Conservation (phyloP, 2,329 filamentous ascomycete species). For the Colletotrichum shisoi region DNA sequence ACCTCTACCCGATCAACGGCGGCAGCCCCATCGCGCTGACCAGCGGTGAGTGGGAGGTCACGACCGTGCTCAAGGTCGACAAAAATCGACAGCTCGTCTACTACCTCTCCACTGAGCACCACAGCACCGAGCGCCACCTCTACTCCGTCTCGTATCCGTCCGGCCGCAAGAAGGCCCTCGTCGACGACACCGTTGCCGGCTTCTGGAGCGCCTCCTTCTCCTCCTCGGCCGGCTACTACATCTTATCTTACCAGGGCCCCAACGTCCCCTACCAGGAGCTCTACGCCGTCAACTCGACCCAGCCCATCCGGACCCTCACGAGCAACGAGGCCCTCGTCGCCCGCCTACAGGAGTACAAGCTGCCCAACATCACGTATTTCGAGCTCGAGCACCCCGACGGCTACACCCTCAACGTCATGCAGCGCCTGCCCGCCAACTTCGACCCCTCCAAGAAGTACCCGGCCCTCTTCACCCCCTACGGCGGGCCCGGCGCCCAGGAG, state of each 20-base stretch:
- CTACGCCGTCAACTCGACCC: conserved; percentile 63
- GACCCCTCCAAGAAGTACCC: conserved; percentile 70
- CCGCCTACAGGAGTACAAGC: conserved; percentile 65
- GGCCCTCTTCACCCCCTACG: conserved; percentile 72
- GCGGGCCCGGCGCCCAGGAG: conserved; percentile 70
- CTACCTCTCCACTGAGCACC: conserved; percentile 70
- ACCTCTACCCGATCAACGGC: conserved; percentile 67
- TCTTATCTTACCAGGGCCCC: conserved; percentile 70
- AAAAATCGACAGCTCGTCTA: conserved; percentile 64
- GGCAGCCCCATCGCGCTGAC: conserved; percentile 67
- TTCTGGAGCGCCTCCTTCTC: conserved; percentile 73
- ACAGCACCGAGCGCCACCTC: conserved; percentile 72
- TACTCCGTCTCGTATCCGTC: conserved; percentile 70
- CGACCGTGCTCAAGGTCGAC: conserved; percentile 67
- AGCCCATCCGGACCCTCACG: conserved; percentile 64
- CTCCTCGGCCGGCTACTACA: conserved; percentile 67
- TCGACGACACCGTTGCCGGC: conserved; percentile 66
- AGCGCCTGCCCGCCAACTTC: conserved; percentile 71
- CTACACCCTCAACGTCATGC: conserved; percentile 69
- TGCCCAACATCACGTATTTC: conserved; percentile 71
- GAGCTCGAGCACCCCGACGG: conserved; percentile 69
- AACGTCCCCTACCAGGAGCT: conserved; percentile 75
- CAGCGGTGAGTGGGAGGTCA: conserved; percentile 71
- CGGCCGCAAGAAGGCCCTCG: conserved; percentile 64
- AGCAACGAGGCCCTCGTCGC: conserved; percentile 66